A percentile compares a stretch with the other conserved stretches of the same genome.
phyloP scores from a whole-genome alignment of 75 land plant species.

The Picea glauca region DNA sequence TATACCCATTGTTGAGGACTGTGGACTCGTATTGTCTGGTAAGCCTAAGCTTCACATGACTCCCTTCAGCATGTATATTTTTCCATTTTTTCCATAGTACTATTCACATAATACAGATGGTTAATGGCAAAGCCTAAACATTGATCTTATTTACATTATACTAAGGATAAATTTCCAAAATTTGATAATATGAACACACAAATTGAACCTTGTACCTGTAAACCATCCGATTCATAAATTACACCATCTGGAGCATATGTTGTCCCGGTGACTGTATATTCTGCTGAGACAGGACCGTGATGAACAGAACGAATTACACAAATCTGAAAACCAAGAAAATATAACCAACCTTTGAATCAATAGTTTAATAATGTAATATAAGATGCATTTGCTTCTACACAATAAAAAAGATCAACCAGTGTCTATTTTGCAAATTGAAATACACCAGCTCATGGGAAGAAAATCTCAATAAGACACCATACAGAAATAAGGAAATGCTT shows the following conservation, averaged over 20 bases:
- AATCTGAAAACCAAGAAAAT: constrained; percentile 39
- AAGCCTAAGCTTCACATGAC: no score
- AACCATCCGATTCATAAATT: constrained; percentile 56
- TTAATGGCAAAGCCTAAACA: neutral
- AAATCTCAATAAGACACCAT: neutral
- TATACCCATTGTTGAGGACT: no score
- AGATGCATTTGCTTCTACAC: no score
- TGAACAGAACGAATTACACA: constrained; percentile 79
- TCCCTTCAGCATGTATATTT: no score
- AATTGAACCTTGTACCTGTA: constrained; percentile 45
- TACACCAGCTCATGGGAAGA: neutral
- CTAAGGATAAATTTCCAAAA: neutral
- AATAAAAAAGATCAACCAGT: no score
- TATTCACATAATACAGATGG: no score
- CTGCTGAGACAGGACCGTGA: constrained; percentile 51
- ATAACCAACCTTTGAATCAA: no score
- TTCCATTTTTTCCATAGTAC: no score
- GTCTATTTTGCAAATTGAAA: neutral
- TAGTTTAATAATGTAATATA: no score
- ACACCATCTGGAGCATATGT: constrained; percentile 95
- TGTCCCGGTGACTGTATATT: constrained; percentile 81
- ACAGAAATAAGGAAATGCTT: neutral
- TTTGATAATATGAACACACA: neutral
- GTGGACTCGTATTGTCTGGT: no score
- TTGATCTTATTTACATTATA: neutral